Conservation (phyloP, 495 filamentous ascomycete species). For the Daldinia concentrica region DNA sequence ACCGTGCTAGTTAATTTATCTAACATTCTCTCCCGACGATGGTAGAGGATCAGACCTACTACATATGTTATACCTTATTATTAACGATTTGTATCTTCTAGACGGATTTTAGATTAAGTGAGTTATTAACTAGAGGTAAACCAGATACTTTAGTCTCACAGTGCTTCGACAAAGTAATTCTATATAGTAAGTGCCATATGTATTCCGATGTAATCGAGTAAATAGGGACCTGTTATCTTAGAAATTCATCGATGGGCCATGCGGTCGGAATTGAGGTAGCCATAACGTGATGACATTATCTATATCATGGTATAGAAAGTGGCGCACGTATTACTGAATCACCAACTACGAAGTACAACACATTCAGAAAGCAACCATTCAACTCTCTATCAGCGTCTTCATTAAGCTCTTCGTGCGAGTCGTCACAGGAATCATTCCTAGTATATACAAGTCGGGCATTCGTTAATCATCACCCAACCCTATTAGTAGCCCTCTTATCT, state of each 20-base stretch:
- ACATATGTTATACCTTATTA: background rate
- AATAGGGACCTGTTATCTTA: background rate
- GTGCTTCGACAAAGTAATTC: no score
- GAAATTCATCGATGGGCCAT: background rate
- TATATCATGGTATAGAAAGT: no score
- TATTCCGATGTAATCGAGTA: background rate
- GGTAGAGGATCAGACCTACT: background rate
- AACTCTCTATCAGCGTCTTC: slow-evolving; percentile 13
- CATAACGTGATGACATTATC: background rate
- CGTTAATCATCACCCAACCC: slow-evolving; percentile 27
- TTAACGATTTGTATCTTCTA: background rate
- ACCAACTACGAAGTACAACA: background rate
- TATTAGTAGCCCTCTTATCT: slow-evolving; percentile 39
- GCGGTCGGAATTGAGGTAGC: no score
- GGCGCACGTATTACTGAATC: background rate
- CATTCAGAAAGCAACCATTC: background rate
- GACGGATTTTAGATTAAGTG: no score
- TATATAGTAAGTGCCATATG: background rate
- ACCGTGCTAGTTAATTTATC: background rate
- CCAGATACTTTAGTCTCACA: no score
- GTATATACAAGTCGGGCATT: slow-evolving; percentile 45
- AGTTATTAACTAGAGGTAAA: no score
- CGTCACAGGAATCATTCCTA: slow-evolving; percentile 28
- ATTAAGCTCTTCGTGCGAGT: slow-evolving; percentile 34
- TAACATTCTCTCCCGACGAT: background rate